These are phyloP conservation scores for Lodderomyces orthopsilosis DNA, from an alignment of 1,139 yeast species.

Conservation along the genomic window DNA sequence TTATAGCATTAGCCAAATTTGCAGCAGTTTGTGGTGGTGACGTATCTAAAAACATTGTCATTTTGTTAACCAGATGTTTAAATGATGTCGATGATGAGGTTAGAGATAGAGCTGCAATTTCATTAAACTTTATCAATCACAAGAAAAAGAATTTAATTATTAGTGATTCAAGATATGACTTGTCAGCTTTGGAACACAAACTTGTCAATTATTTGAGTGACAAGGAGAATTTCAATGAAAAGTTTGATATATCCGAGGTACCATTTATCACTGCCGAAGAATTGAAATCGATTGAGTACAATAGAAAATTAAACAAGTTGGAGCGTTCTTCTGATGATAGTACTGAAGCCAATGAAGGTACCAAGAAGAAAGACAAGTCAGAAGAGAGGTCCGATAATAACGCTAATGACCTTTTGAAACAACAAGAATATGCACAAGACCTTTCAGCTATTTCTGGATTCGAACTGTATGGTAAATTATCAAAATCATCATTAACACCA, in stretches of 20 bases:
- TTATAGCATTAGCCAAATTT: constrained; percentile 86
- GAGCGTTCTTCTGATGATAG: constrained; percentile 17
- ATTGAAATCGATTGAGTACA: constrained; percentile 57
- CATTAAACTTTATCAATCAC: constrained; percentile 62
- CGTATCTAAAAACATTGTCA: constrained; percentile 67
- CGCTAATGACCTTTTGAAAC: constrained; percentile 45
- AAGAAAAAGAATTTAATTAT: constrained; percentile 57
- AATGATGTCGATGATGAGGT: constrained; percentile 95
- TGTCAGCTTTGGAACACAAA: constrained; percentile 73
- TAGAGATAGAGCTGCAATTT: constrained; percentile 93
- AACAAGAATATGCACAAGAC: constrained; percentile 66
- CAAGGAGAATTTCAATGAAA: constrained; percentile 53
- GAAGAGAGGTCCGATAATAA: constrained; percentile 10
- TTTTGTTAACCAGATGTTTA: constrained; percentile 76
- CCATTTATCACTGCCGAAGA: constrained; percentile 65
- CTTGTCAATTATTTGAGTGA: constrained; percentile 69
- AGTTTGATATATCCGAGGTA: constrained; percentile 71
- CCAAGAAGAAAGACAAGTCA: constrained; percentile 11
- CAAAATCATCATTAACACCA: constrained; percentile 63
- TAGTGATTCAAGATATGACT: constrained; percentile 68
- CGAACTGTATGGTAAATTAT: constrained; percentile 65
- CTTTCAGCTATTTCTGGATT: constrained; percentile 69
- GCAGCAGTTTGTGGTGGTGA: constrained; percentile 74
- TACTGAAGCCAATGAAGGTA: constrained; percentile 10
- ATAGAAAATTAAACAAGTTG: constrained; percentile 55